phyloP scores from a whole-genome alignment of 1,284 basidiomycete genomes.

The Sanghuangporus weigelae region DNA sequence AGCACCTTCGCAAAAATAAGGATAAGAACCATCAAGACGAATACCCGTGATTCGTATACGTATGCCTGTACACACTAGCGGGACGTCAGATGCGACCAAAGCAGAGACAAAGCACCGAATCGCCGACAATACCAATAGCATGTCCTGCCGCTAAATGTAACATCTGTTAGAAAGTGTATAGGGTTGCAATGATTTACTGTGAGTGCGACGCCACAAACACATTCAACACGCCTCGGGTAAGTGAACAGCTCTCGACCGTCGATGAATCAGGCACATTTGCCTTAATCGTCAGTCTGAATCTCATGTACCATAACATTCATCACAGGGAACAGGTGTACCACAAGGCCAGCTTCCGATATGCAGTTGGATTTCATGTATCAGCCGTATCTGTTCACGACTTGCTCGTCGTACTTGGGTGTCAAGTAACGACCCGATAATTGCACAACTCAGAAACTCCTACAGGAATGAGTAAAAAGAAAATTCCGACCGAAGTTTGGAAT shows the following conservation, averaged over 20 bases:
- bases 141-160: slow-evolving; percentile 86
- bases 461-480: too few relatives aligned
- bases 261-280: slow-evolving; percentile 33
- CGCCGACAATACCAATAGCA: slow-evolving; percentile 93
- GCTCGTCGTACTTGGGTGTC: too few relatives aligned
- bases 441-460: too few relatives aligned
- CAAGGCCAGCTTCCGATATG: slow-evolving; percentile 14
- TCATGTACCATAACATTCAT: slow-evolving; percentile 92
- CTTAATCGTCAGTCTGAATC: slow-evolving; percentile 75
- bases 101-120: slow-evolving; percentile 75
- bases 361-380: too few relatives aligned
- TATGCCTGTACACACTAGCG: slow-evolving; percentile 20
- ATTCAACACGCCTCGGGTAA: not conserved
- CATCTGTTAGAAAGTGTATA: slow-evolving; percentile 72
- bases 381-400: too few relatives aligned
- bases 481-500: too few relatives aligned
- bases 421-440: too few relatives aligned
- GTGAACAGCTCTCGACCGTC: slow-evolving; percentile 4
- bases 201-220: slow-evolving; percentile 33
- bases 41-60: slow-evolving; percentile 83
- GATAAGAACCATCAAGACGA: too few relatives aligned
- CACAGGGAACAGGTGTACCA: slow-evolving; percentile 54
- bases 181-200: slow-evolving; percentile 38
- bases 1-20: too few relatives aligned
- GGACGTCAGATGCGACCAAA: not conserved